Evolutionary conservation across 2,329 filamentous ascomycete species (phyloP).

Genomic region (Pleurostoma richardsiae): DNA sequence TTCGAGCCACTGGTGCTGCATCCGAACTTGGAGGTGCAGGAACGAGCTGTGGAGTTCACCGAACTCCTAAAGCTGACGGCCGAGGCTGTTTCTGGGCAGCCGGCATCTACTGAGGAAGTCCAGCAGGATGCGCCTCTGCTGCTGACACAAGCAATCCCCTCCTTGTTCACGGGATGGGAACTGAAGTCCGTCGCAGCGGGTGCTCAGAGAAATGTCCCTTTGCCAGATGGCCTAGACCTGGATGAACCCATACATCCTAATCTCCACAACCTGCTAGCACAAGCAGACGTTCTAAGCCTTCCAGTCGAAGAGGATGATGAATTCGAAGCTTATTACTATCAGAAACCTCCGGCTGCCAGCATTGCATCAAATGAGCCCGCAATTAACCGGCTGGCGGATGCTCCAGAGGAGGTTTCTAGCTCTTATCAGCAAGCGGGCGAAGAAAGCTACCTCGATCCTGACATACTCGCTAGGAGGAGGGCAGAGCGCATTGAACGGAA

Average conservation of each 20-base stretch:
- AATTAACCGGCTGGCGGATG: slow-evolving; percentile 44
- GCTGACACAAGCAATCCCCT: slow-evolving; percentile 85
- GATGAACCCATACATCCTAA: slow-evolving; percentile 77
- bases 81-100: slow-evolving; percentile 70
- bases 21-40: slow-evolving; percentile 89
- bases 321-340: slow-evolving; percentile 63
- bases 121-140: slow-evolving; percentile 72
- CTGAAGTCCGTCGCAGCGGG: slow-evolving; percentile 83
- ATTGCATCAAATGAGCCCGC: slow-evolving; percentile 51
- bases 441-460: slow-evolving; percentile 65
- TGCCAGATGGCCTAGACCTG: slow-evolving; percentile 71
- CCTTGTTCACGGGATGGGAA: slow-evolving; percentile 79
- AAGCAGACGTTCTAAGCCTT: slow-evolving; percentile 43
- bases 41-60: slow-evolving; percentile 86
- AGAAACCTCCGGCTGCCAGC: slow-evolving; percentile 44
- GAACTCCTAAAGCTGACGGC: slow-evolving; percentile 83
- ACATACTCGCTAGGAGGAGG: slow-evolving; percentile 68
- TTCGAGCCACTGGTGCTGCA: slow-evolving; percentile 76
- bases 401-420: slow-evolving; percentile 35
- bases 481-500: slow-evolving; percentile 77
- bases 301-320: slow-evolving; percentile 55
- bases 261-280: slow-evolving; percentile 61
- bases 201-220: slow-evolving; percentile 81
- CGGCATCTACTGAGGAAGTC: slow-evolving; percentile 45
- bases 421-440: slow-evolving; percentile 58